Evolutionary conservation across 225 moss, liverwort and hornwort genomes (phyloP), one percentile per base, ranked within the genome.

Genomic region (Pseudoscleropodium purum): DNA sequence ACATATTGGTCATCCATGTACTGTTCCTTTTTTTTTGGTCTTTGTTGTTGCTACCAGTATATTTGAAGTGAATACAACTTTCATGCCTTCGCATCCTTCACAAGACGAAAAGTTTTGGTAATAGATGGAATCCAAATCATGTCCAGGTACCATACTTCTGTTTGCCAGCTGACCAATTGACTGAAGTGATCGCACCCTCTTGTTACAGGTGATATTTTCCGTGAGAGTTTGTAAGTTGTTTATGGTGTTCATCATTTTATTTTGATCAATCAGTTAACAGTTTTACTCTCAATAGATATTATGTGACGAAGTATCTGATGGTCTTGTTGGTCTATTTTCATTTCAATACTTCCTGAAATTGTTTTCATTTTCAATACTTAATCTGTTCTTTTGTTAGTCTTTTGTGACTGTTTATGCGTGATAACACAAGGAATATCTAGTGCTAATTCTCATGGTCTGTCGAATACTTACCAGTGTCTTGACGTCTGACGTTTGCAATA

Each of bases 141-240:
- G 76, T 91, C 26, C 90, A 99, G 99, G 99, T 99, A 83, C 97
- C 97, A 39, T 99, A 99, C 92, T 99, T 99, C 87, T 99, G 96
- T 85, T 95, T 99, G 93, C 99, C 97, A 89, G 99, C 99, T 86
- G 96, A 99, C 85, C 90, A 99, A 69, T 86, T 99, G 85, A 99
- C 95, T 27, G 95, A 96, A 87, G 99, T 99, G 70, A 99, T 99
- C 79, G 99, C 99, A 88, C 99, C 99, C 45, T 99, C 99, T 47
- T 97, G 99, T 92, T 99, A 97, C 94, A 99, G 97, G 97, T 97
- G 43, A 87, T 84, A 61, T 81, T 86, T 81, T 73, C 49, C 79
- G 41, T 52, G 70, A 37, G 19, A 79, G n/a, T 37, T 80, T 79
- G 9, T 73, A 56, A 41, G 41, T 30, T 67, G 49, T n/a, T 78